Evolutionary conservation across 352 stramenopile genomes (phyloP).

Genomic region (Phytophthora colocasiae): DNA sequence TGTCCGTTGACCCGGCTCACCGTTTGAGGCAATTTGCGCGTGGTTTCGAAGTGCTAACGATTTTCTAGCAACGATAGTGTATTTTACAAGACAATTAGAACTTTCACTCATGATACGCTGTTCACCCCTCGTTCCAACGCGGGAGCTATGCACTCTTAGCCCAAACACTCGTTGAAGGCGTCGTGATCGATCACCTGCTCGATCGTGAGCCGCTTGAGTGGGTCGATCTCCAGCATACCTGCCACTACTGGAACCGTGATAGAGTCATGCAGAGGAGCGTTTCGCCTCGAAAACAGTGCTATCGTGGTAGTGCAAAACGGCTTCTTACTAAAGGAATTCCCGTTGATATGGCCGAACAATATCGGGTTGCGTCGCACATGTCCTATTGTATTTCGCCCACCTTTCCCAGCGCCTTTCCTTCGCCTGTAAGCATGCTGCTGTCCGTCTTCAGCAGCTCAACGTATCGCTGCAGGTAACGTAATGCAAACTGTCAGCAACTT

Average conservation of each 20-base stretch:
- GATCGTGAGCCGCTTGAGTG: conserved; percentile 31
- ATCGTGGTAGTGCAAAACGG: background rate
- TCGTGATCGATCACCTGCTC: conserved; percentile 29
- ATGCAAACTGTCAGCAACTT: too few relatives aligned
- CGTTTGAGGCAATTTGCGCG: too few relatives aligned
- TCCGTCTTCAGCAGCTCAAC: too few relatives aligned
- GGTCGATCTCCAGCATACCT: conserved; percentile 40
- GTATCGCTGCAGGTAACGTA: too few relatives aligned
- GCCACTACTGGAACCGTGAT: conserved; percentile 1
- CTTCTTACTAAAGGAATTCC: background rate
- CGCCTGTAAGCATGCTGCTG: too few relatives aligned
- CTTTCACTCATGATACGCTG: background rate
- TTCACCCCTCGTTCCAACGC: conserved; percentile 16
- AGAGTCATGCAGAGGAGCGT: background rate
- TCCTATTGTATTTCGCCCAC: background rate
- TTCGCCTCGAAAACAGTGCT: background rate
- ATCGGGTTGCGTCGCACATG: background rate
- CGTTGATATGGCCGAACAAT: background rate
- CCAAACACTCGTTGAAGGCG: conserved; percentile 20
- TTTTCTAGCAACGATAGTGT: background rate
- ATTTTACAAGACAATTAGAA: conserved; percentile 6
- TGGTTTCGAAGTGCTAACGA: background rate
- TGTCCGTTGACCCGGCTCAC: background rate
- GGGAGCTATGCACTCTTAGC: conserved; percentile 5
- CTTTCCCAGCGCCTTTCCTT: background rate